phyloP scores from a whole-genome alignment of 2,329 filamentous ascomycete species.

The Ceratocystis destructans region DNA sequence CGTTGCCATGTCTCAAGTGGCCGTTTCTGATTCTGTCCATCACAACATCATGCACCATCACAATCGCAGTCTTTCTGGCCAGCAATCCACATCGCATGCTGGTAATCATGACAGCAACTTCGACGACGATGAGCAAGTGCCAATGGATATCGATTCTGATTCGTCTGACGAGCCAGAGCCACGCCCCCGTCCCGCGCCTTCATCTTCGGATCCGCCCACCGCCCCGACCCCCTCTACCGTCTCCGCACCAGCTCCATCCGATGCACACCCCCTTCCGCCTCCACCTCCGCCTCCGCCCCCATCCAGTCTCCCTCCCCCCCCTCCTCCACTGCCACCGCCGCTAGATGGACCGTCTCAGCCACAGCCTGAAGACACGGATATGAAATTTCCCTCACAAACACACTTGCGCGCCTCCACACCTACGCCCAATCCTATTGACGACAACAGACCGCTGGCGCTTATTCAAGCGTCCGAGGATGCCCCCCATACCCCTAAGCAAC shows the following conservation, averaged over 20 bases:
- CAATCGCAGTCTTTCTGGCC: background rate
- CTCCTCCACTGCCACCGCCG: background rate
- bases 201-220: background rate
- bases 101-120: background rate
- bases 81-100: background rate
- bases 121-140: slow-evolving; percentile 13
- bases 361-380: background rate
- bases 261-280: background rate
- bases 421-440: background rate
- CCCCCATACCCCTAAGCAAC: background rate
- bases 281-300: background rate
- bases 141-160: slow-evolving; percentile 16
- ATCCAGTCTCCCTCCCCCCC: background rate
- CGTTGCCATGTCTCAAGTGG: slow-evolving; percentile 12
- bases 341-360: background rate
- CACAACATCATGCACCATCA: background rate
- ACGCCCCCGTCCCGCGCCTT: background rate
- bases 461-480: background rate
- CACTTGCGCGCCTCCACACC: slow-evolving; percentile 1
- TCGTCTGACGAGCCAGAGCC: slow-evolving; percentile 5
- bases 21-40: slow-evolving; percentile 11
- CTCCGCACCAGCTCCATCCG: background rate
- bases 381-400: background rate
- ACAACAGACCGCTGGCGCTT: background rate
- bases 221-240: background rate